Base-by-base conservation (phyloP, 2,329 filamentous ascomycete species). In the Bipolaris bicolor region DNA sequence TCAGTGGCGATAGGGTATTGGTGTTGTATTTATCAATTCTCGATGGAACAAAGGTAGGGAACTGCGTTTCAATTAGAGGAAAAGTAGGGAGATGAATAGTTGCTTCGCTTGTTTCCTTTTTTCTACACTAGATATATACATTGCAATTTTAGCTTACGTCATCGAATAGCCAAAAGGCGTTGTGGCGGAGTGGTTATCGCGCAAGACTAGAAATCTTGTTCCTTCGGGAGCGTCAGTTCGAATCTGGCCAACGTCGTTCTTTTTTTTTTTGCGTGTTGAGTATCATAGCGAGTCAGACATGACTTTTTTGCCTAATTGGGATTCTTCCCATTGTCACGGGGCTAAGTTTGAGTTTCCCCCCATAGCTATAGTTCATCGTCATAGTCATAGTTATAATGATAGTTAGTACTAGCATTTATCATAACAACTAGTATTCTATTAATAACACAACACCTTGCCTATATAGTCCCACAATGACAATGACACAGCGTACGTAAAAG, bases 161-260 rank as follows among this genome's bases (percentile, higher is more conserved):
- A 51, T 51, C 49, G 40, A 44, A 18, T 29, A 51, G 11, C 48
- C 31, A 22, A 26, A 31, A 36, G 49, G 49, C 49, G 49, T 52
- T 52, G 49, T 52, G 49, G 49, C 49, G 49, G 54, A 57, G 54
- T 57, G 54, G 54, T 57, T 57, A 57, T 57, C 54, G 54, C 54
- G 54, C 54, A 57, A 57, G 54, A 57, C 54, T 57, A 57, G 54
- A 57, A 57, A 57, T 57, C 54, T 57, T 57, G 54, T 57, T 57
- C 54, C 54, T 57, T 57, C 54, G 54, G 54, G 54, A 57, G 54
- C 54, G 54, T 57, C 54, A 57, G 54, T 57, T 57, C 54, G 54
- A 57, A 57, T 57, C 54, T 57, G 54, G 54, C 54, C 54, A 57
- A 57, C 54, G 54, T 57, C 54, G 54, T 11, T 31, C 39, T 26